These are phyloP conservation scores for Berberis vulgaris DNA, from an alignment of 164 flowering plant genomes.

Conservation along the genomic window DNA sequence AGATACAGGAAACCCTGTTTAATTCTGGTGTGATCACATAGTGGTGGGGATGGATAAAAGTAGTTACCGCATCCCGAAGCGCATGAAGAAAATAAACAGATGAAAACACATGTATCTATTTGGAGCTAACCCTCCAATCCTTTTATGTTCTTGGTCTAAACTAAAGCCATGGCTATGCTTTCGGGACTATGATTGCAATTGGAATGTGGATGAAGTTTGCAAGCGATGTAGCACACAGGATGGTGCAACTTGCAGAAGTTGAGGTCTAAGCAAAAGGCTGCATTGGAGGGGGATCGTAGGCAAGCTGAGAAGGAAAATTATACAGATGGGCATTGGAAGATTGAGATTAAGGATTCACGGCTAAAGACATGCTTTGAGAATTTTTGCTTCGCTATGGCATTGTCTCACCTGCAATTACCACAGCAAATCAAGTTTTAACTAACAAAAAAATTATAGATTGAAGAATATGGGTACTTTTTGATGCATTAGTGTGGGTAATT, in stretches of 20 bases:
- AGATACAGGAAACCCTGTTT: conserved; percentile 80
- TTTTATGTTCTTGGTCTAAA: conserved; percentile 70
- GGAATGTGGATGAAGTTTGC: conserved; percentile 87
- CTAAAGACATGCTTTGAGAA: conserved; percentile 43
- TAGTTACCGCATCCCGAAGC: conserved; percentile 94
- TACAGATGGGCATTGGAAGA: conserved; percentile 81
- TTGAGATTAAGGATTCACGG: conserved; percentile 52
- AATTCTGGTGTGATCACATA: conserved; percentile 93
- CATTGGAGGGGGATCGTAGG: conserved; percentile 82
- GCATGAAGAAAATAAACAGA: conserved; percentile 62
- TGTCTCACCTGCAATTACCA: conserved; percentile 14
- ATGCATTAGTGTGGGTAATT: no score
- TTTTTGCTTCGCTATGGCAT: conserved; percentile 59
- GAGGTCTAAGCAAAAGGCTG: conserved; percentile 79
- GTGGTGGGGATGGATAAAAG: conserved; percentile 93
- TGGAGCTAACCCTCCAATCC: conserved; percentile 76
- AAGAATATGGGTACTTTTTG: no score
- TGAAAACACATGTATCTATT: conserved; percentile 65
- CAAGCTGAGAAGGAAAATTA: conserved; percentile 80
- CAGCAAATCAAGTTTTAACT: conserved; percentile 12
- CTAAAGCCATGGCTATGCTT: conserved; percentile 90
- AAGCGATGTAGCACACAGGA: conserved; percentile 71
- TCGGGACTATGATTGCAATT: conserved; percentile 90
- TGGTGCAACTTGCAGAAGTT: conserved; percentile 74
- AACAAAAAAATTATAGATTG: no score